Percentiles rank a stretch among this genome's conserved stretches.
These are phyloP conservation scores for Lactifluus volemus DNA, from an alignment of 768 basidiomycete species.

Conservation along the genomic window DNA sequence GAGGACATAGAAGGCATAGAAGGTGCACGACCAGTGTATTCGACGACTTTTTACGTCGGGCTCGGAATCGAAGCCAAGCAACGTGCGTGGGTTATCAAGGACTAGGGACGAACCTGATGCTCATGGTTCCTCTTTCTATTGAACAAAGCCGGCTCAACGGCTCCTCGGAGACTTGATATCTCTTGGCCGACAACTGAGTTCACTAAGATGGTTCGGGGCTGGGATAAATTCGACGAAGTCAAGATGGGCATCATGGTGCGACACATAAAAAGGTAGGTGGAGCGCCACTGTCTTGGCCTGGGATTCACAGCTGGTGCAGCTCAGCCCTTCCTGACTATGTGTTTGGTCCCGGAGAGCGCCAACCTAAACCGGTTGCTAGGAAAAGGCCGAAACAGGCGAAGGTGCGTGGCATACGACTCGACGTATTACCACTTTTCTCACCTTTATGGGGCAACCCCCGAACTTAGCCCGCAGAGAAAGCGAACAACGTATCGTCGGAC, in stretches of 20 bases:
- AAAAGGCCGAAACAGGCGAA: constrained; percentile 64
- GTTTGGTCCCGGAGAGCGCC: constrained; percentile 74
- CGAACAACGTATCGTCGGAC: constrained; percentile 17
- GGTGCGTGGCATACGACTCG: constrained; percentile 31
- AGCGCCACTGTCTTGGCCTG: background rate
- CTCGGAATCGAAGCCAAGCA: constrained; percentile 86
- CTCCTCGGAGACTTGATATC: constrained; percentile 84
- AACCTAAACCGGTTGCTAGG: constrained; percentile 48
- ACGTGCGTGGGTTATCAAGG: constrained; percentile 43
- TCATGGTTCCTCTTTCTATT: constrained; percentile 3
- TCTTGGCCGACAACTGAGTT: constrained; percentile 97
- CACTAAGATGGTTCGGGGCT: constrained; percentile 84
- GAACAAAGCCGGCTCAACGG: constrained; percentile 58
- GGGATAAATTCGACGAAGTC: constrained; percentile 89
- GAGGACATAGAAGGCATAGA: constrained; percentile 73
- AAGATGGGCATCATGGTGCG: constrained; percentile 93
- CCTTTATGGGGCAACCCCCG: background rate
- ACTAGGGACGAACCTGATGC: constrained; percentile 9
- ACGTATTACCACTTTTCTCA: background rate
- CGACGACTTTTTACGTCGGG: constrained; percentile 98
- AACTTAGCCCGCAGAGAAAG: constrained; percentile 12
- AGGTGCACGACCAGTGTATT: constrained; percentile 71
- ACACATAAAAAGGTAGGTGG: constrained; percentile 74
- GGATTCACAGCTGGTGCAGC: constrained; percentile 32
- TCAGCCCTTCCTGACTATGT: constrained; percentile 73